phyloP scores from a whole-genome alignment of 495 filamentous ascomycete species.

The Aspergillus cristatus region DNA sequence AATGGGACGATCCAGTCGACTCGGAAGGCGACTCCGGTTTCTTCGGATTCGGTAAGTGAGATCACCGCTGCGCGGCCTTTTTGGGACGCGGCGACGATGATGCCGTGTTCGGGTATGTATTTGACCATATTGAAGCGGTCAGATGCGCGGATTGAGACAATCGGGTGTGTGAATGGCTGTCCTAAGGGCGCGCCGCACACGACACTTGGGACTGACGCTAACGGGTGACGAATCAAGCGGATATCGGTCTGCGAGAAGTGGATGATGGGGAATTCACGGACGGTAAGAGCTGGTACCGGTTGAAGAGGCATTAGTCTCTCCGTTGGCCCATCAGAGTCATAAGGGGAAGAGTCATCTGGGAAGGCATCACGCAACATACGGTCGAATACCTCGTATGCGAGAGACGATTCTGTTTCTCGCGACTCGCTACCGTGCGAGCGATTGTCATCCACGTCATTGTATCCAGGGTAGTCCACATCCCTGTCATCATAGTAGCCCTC shows the following conservation, averaged over 20 bases:
- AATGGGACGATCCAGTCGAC: conserved; percentile 51
- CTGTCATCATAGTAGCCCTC: conserved; percentile 17
- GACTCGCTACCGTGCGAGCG: conserved; percentile 4
- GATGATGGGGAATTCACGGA: conserved; percentile 38
- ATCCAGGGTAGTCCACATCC: conserved; percentile 8
- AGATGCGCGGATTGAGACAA: conserved; percentile 30
- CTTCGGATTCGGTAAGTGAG: conserved; percentile 48
- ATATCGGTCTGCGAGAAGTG: conserved; percentile 51
- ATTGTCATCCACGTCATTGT: conserved; percentile 7
- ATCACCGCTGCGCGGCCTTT: conserved; percentile 68
- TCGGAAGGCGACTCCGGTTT: conserved; percentile 35
- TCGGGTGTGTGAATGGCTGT: conserved; percentile 26
- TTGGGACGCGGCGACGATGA: conserved; percentile 65
- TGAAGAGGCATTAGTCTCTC: conserved; percentile 5
- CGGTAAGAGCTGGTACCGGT: conserved; percentile 10
- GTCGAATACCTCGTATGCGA: conserved; percentile 9
- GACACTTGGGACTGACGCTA: conserved; percentile 34
- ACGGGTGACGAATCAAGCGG: conserved; percentile 42
- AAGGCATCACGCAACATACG: conserved; percentile 9
- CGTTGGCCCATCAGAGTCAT: background rate
- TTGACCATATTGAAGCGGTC: conserved; percentile 71
- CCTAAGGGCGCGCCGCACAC: conserved; percentile 40
- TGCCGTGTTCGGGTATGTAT: conserved; percentile 67
- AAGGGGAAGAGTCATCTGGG: background rate
- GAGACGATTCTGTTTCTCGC: conserved; percentile 4